Conservation (phyloP, 2,329 filamentous ascomycete genomes). For the Fusarium sp. region DNA sequence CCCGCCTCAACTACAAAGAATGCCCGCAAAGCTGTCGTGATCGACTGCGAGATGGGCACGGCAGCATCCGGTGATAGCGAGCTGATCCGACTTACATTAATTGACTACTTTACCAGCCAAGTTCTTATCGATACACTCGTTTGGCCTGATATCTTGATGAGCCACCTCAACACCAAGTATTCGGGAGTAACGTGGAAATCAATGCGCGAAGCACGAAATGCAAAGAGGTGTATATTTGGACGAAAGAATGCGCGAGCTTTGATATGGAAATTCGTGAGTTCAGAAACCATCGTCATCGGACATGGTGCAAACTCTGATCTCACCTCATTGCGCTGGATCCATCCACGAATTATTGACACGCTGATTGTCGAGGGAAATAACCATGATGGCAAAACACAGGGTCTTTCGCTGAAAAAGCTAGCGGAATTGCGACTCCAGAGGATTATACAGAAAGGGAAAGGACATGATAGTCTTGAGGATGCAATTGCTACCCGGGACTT, state of each 20-base stretch:
- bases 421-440: not conserved
- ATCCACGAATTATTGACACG: slow-evolving; percentile 20
- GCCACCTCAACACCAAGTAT: slow-evolving; percentile 61
- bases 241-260: slow-evolving; percentile 54
- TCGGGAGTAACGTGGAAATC: slow-evolving; percentile 59
- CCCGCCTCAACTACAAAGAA: not conserved
- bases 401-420: slow-evolving; percentile 21
- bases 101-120: slow-evolving; percentile 63
- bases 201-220: slow-evolving; percentile 52
- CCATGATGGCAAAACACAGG: not conserved
- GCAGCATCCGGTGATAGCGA: slow-evolving; percentile 58
- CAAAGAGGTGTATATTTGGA: slow-evolving; percentile 53
- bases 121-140: slow-evolving; percentile 64
- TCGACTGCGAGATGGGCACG: slow-evolving; percentile 68
- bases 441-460: slow-evolving; percentile 5
- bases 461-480: slow-evolving; percentile 30
- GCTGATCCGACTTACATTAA: slow-evolving; percentile 61
- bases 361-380: not conserved
- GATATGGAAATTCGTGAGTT: slow-evolving; percentile 58
- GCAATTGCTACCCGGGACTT: slow-evolving; percentile 25
- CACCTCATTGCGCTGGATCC: slow-evolving; percentile 22
- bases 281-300: slow-evolving; percentile 60
- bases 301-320: slow-evolving; percentile 50
- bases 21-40: slow-evolving; percentile 50
- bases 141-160: slow-evolving; percentile 57